Conservation (phyloP, 2,329 filamentous ascomycete species). For the Chalaropsis ovoidea region DNA sequence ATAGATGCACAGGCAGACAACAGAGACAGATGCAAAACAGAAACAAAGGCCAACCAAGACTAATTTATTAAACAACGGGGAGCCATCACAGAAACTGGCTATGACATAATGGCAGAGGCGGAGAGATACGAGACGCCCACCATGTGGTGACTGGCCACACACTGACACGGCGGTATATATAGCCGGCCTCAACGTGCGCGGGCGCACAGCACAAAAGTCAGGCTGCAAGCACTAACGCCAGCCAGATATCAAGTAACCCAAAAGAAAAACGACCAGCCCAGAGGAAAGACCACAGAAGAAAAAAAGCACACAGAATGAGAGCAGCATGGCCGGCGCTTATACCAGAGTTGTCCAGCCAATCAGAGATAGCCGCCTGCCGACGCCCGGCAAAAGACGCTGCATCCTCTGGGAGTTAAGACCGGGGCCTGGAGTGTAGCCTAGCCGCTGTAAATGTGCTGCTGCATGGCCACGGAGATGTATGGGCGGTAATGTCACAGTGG, state of each 20-base stretch:
- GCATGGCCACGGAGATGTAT: too few relatives aligned
- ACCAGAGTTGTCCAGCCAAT: background rate
- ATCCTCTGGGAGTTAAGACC: background rate
- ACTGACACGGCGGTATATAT: background rate
- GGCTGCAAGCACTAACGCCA: background rate
- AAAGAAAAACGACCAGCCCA: background rate
- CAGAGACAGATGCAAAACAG: background rate
- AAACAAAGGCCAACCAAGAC: background rate
- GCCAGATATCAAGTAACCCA: background rate
- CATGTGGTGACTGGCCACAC: background rate
- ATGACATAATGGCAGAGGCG: background rate
- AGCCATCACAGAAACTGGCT: background rate
- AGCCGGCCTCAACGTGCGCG: constrained; percentile 17
- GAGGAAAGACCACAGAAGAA: background rate
- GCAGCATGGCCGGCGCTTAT: constrained; percentile 28
- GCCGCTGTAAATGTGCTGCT: background rate
- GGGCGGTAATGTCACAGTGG: background rate
- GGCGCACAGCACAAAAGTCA: constrained; percentile 15
- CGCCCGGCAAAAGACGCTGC: background rate
- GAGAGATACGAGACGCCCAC: constrained; percentile 11
- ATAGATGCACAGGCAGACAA: background rate
- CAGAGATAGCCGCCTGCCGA: background rate
- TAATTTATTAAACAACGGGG: background rate
- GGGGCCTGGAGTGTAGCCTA: background rate
- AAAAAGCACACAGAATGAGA: constrained; percentile 28